These are phyloP conservation scores for Scalesia atractyloides DNA, from an alignment of 129 eudicot species.

Conservation along the genomic window DNA sequence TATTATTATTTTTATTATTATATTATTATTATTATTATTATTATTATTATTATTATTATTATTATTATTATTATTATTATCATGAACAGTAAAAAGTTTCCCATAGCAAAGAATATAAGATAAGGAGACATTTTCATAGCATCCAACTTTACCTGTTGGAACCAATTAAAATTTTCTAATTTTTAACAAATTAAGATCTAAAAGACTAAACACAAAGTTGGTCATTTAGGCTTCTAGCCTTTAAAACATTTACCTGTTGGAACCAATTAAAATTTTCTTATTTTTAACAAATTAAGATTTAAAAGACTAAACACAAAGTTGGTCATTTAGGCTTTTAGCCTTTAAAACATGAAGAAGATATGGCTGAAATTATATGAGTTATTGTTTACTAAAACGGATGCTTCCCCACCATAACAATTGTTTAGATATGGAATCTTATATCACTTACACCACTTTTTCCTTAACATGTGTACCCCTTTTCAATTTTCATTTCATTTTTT, in stretches of 20 bases:
- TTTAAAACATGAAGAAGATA: not conserved
- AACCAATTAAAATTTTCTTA: too few species aligned
- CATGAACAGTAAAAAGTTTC: too few species aligned
- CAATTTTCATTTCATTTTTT: not conserved
- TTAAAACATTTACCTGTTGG: not conserved
- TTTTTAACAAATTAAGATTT: not conserved
- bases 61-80: too few species aligned
- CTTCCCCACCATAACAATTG: slow-evolving; percentile 13
- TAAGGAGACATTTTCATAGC: too few species aligned
- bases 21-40: too few species aligned
- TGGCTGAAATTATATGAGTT: slow-evolving; percentile 11
- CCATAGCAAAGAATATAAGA: too few species aligned
- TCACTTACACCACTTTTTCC: slow-evolving; percentile 16
- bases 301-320: not conserved
- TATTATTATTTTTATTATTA: too few species aligned
- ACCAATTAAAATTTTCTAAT: too few species aligned
- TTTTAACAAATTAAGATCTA: not conserved
- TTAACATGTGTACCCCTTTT: slow-evolving; percentile 30
- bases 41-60: too few species aligned
- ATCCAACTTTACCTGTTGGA: too few species aligned
- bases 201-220: not conserved
- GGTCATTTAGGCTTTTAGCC: not conserved
- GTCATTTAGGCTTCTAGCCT: not conserved
- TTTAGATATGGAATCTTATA: slow-evolving; percentile 29
- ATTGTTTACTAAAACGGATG: not conserved